A percentile compares a stretch with the other conserved stretches of the same genome.
Evolutionary conservation across 345 rosid genomes (phyloP).

Genomic region (Moricandia arvensis): DNA sequence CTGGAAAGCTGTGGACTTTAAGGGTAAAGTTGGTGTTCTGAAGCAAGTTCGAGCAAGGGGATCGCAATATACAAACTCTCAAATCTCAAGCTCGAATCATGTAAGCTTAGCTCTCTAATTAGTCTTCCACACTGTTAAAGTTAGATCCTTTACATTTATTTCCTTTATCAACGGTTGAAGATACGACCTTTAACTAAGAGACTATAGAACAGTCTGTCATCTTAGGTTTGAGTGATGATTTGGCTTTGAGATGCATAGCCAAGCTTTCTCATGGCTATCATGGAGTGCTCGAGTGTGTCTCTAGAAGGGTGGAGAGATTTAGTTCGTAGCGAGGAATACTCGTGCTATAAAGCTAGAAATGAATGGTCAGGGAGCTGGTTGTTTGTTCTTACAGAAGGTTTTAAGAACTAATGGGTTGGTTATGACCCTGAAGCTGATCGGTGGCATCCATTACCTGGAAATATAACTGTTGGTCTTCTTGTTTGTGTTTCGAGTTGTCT

Average conservation of each 20-base stretch:
- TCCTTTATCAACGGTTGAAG: neutral
- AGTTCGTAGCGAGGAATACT: conserved; percentile 55
- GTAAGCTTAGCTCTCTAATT: conserved; percentile 13
- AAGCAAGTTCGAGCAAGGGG: conserved; percentile 19
- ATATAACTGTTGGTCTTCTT: too few relatives aligned
- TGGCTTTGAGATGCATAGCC: conserved; percentile 71
- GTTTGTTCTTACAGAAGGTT: conserved; percentile 65
- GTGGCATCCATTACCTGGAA: conserved; percentile 76
- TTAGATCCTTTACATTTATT: neutral
- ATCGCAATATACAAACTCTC: conserved; percentile 3
- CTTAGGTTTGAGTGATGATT: conserved; percentile 77
- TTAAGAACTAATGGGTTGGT: conserved; percentile 69
- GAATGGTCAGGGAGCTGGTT: conserved; percentile 79
- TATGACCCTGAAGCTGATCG: conserved; percentile 77
- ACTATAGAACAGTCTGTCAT: conserved; percentile 48
- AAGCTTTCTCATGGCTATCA: conserved; percentile 73
- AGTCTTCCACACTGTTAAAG: neutral
- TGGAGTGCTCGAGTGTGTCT: conserved; percentile 61
- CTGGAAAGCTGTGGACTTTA: neutral
- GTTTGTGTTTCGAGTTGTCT: conserved; percentile 60
- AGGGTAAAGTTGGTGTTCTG: neutral
- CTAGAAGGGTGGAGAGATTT: conserved; percentile 73
- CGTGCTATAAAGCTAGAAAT: conserved; percentile 49
- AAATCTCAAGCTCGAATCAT: conserved; percentile 21
- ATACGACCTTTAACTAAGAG: neutral